Conservation (phyloP, 2,329 filamentous ascomycete species). For the Xylariaceae sp. region DNA sequence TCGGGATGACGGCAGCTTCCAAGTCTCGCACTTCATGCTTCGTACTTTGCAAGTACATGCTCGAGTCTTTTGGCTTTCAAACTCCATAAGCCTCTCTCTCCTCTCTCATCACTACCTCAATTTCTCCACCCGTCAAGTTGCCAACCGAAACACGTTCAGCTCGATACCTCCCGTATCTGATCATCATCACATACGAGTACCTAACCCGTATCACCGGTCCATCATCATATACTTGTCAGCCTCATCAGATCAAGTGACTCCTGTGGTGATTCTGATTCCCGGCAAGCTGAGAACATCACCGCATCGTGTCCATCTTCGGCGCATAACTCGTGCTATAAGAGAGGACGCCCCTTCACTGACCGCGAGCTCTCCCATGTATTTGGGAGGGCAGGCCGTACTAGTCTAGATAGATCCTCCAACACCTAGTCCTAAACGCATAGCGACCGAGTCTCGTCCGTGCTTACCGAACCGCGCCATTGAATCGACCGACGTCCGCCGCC, state of each 20-base stretch:
- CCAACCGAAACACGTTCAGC: too few relatives aligned
- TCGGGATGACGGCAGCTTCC: conserved; percentile 14
- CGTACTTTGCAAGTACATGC: too few relatives aligned
- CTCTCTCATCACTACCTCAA: too few relatives aligned
- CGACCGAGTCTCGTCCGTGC: neutral
- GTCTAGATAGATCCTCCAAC: neutral
- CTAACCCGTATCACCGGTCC: too few relatives aligned
- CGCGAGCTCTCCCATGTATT: neutral
- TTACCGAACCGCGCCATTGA: neutral
- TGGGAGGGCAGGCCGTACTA: neutral
- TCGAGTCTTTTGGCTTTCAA: too few relatives aligned
- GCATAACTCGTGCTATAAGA: neutral
- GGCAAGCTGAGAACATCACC: neutral
- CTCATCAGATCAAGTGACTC: neutral
- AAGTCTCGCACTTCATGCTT: neutral
- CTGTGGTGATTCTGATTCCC: neutral
- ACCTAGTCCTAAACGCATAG: neutral
- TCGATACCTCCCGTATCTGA: too few relatives aligned
- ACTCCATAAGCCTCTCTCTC: too few relatives aligned
- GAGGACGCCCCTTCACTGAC: conserved; percentile 1
- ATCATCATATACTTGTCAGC: neutral
- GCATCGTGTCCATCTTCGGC: neutral
- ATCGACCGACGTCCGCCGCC: neutral
- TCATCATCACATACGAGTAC: too few relatives aligned
- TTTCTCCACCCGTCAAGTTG: too few relatives aligned